Percentiles rank a stretch among this genome's conserved stretches.
Conservation (phyloP, 2,329 filamentous ascomycete species). For the Dryadomyces quercivorus region DNA sequence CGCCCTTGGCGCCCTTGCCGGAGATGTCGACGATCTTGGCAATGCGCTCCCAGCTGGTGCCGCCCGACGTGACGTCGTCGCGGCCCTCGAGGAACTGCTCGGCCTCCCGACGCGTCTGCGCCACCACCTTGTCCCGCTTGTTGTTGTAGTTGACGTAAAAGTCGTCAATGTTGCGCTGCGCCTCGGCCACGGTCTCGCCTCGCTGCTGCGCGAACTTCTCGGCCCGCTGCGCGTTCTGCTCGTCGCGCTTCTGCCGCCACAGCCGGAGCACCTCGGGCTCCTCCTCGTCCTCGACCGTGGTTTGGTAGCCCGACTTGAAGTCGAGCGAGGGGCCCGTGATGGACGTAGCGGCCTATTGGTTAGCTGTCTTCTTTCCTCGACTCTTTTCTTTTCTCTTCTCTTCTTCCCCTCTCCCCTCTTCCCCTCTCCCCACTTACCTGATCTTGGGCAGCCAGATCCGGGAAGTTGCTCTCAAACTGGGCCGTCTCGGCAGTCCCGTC, state of each 20-base stretch:
- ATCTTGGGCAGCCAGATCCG: slow-evolving; percentile 57
- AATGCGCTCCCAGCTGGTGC: slow-evolving; percentile 97
- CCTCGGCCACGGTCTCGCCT: slow-evolving; percentile 74
- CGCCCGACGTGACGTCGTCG: slow-evolving; percentile 87
- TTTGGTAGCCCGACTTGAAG: slow-evolving; percentile 50
- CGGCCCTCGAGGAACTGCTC: slow-evolving; percentile 82
- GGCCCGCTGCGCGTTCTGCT: slow-evolving; percentile 69
- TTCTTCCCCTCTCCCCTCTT: background rate
- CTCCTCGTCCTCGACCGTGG: slow-evolving; percentile 53
- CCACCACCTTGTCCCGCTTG: slow-evolving; percentile 88
- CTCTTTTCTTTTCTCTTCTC: background rate
- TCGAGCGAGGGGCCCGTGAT: slow-evolving; percentile 63
- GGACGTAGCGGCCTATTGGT: slow-evolving; percentile 27
- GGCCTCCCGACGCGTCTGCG: slow-evolving; percentile 80
- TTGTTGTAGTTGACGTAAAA: slow-evolving; percentile 99
- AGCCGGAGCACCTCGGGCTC: slow-evolving; percentile 81
- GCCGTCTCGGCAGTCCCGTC: slow-evolving; percentile 35
- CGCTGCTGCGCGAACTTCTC: slow-evolving; percentile 76
- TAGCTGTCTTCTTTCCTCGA: background rate
- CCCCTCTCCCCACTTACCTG: slow-evolving; percentile 37
- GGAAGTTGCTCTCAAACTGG: slow-evolving; percentile 80
- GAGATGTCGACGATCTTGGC: slow-evolving; percentile 95
- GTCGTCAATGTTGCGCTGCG: slow-evolving; percentile 90
- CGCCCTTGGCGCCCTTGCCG: slow-evolving; percentile 80
- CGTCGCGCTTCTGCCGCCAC: slow-evolving; percentile 86